phyloP scores from a whole-genome alignment of 192 early-diverging fungal genomes.

The Chytriomyces hyalinus region DNA sequence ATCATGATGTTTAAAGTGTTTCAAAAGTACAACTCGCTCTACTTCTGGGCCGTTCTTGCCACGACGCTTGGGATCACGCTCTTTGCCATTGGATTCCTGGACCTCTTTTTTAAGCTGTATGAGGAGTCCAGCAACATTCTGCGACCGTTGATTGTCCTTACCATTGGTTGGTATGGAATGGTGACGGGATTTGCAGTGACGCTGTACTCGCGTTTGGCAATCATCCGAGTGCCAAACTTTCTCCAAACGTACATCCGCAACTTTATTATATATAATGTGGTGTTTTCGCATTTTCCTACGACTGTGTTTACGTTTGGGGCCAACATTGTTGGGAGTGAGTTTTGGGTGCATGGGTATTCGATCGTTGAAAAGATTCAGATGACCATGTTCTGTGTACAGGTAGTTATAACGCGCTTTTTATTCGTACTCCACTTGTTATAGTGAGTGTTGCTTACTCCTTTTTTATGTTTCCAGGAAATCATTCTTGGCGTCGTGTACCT shows the following conservation, averaged over 20 bases:
- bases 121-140: conserved; percentile 6
- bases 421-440: background rate
- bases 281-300: conserved; percentile 37
- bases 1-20: conserved; percentile 35
- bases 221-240: conserved; percentile 18
- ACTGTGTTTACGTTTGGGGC: conserved; percentile 41
- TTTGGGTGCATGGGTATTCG: conserved; percentile 25
- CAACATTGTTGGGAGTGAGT: conserved; percentile 14
- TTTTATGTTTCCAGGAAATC: conserved; percentile 32
- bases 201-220: conserved; percentile 37
- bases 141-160: conserved; percentile 31
- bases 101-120: conserved; percentile 28
- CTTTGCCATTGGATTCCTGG: conserved; percentile 40
- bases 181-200: conserved; percentile 39
- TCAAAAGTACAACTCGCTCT: conserved; percentile 35
- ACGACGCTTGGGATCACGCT: conserved; percentile 33
- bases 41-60: conserved; percentile 34
- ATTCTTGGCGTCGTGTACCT: conserved; percentile 29
- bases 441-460: conserved; percentile 37
- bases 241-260: background rate
- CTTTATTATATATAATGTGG: conserved; percentile 33
- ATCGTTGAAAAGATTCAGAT: conserved; percentile 7
- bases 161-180: conserved; percentile 40
- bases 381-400: background rate
- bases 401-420: no score